These are phyloP conservation scores for Clarireedia hainanense DNA, from an alignment of 2,329 filamentous ascomycete species.

Conservation along the genomic window DNA sequence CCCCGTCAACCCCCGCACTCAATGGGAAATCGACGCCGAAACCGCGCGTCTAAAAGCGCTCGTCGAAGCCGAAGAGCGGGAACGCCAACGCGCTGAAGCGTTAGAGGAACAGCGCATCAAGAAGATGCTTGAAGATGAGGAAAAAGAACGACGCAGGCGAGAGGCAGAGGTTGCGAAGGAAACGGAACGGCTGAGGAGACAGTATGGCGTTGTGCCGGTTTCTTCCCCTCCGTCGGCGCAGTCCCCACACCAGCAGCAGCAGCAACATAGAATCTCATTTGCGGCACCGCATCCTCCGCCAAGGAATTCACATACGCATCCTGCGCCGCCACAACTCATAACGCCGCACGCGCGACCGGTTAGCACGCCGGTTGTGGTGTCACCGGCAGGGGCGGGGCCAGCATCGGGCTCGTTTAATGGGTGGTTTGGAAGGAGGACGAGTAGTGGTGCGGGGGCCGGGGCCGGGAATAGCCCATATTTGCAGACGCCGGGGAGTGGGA, in stretches of 20 bases:
- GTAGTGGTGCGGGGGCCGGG: background rate
- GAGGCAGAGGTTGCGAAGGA: slow-evolving; percentile 64
- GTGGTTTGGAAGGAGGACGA: background rate
- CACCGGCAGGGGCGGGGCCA: background rate
- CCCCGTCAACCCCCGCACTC: slow-evolving; percentile 26
- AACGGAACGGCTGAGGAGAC: slow-evolving; percentile 67
- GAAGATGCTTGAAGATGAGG: slow-evolving; percentile 59
- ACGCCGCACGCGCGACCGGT: slow-evolving; percentile 22
- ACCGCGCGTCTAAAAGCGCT: slow-evolving; percentile 39
- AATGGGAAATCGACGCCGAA: slow-evolving; percentile 59
- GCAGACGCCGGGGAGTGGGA: slow-evolving; percentile 21
- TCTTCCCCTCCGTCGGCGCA: background rate
- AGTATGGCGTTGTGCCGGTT: slow-evolving; percentile 46
- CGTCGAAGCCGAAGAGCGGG: slow-evolving; percentile 3
- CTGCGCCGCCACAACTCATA: slow-evolving; percentile 1
- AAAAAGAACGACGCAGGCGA: slow-evolving; percentile 47
- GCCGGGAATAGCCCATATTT: slow-evolving; percentile 18
- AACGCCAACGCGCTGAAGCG: slow-evolving; percentile 43
- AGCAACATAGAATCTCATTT: background rate
- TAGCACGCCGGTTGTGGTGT: slow-evolving; percentile 18
- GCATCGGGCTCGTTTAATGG: background rate
- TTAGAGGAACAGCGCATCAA: slow-evolving; percentile 50
- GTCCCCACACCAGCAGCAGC: slow-evolving; percentile 2
- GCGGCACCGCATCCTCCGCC: slow-evolving; percentile 15
- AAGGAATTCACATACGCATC: slow-evolving; percentile 2